Percentiles rank a stretch among this genome's conserved stretches.
Evolutionary conservation across 2,329 filamentous ascomycete genomes (phyloP).

Genomic region (Uncinocarpus reesii): DNA sequence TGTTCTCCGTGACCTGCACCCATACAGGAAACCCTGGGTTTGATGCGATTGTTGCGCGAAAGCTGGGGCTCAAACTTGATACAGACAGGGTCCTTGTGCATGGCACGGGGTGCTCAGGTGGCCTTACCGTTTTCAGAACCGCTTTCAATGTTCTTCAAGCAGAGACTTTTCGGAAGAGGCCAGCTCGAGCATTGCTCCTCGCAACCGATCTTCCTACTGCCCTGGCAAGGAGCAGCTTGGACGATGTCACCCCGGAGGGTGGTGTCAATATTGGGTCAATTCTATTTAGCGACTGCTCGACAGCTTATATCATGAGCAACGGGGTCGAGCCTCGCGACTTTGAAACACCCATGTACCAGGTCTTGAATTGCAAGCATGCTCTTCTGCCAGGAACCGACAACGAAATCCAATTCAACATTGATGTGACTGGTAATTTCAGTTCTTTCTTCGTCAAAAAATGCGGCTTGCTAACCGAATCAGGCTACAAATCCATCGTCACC

Average conservation of each 20-base stretch:
- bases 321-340: not conserved
- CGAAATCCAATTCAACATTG: constrained; percentile 4
- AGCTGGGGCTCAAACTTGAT: not conserved
- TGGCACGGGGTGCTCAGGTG: constrained; percentile 4
- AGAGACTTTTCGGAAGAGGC: not conserved
- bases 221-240: constrained; percentile 4
- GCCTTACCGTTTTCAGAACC: constrained; percentile 1
- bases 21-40: constrained; percentile 5
- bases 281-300: constrained; percentile 6
- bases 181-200: not conserved
- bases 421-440: not conserved
- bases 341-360: constrained; percentile 3
- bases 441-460: not conserved
- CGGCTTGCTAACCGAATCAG: not conserved
- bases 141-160: constrained; percentile 2
- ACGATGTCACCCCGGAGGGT: not conserved
- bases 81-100: constrained; percentile 3
- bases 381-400: constrained; percentile 5
- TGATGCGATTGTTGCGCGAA: not conserved
- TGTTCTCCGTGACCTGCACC: constrained; percentile 7
- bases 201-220: constrained; percentile 2
- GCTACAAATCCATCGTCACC: constrained; percentile 5
- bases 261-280: constrained; percentile 3
- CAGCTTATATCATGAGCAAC: constrained; percentile 4
- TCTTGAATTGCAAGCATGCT: constrained; percentile 4